These are phyloP conservation scores for Fusarium sp. DNA, from an alignment of 2,329 filamentous ascomycete genomes.

Conservation along the genomic window DNA sequence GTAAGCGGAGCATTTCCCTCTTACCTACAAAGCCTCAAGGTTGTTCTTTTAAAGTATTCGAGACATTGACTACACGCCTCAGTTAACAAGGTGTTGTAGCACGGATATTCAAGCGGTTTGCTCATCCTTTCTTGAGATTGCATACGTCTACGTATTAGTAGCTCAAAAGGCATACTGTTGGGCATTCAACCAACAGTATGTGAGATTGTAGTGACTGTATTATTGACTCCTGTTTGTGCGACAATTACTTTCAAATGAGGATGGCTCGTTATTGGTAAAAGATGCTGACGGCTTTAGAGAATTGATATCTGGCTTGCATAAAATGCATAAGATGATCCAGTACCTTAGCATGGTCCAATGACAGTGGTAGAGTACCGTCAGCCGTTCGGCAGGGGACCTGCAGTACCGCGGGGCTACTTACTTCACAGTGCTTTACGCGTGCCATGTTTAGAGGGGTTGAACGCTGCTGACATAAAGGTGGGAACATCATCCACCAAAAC, in stretches of 20 bases:
- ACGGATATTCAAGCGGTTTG: not conserved
- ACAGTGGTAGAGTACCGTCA: not conserved
- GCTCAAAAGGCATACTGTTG: too few species aligned
- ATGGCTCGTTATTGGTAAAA: not conserved
- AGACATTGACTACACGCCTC: not conserved
- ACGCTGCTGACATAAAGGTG: not conserved
- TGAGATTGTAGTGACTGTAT: not conserved
- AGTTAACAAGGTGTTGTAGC: not conserved
- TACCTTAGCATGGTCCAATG: too few species aligned
- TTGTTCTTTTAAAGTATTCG: not conserved
- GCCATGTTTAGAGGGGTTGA: slow-evolving; percentile 1
- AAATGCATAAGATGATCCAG: not conserved
- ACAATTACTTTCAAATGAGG: not conserved
- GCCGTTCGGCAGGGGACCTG: not conserved
- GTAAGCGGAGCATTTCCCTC: not conserved
- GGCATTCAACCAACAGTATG: not conserved
- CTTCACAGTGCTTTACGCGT: slow-evolving; percentile 42
- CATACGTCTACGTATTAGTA: not conserved
- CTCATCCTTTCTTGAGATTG: not conserved
- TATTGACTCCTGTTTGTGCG: not conserved
- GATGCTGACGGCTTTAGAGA: not conserved
- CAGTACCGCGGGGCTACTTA: slow-evolving; percentile 18
- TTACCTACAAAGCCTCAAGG: not conserved
- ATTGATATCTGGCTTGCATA: not conserved
- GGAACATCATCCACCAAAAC: not conserved